A percentile compares a stretch with the other conserved stretches of the same genome.
These are phyloP conservation scores for Paraconiothyrium brasiliense DNA, from an alignment of 2,329 filamentous ascomycete species.

Conservation along the genomic window DNA sequence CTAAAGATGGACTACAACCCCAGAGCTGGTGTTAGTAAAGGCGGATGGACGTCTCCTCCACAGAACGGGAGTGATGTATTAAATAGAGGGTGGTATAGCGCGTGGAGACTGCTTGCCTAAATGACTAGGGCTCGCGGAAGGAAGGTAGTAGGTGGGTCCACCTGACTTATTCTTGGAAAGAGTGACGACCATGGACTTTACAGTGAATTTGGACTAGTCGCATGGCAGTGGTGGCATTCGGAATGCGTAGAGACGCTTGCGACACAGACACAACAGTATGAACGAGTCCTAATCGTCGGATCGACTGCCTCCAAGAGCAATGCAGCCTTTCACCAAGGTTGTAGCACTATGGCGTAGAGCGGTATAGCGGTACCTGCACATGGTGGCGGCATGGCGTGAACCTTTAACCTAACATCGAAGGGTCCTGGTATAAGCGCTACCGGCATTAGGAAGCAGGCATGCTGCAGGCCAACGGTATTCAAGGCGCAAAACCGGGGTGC, in stretches of 20 bases:
- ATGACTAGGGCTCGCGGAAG: slow-evolving; percentile 8
- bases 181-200: slow-evolving; percentile 11
- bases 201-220: not conserved
- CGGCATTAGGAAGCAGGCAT: slow-evolving; percentile 11
- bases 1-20: slow-evolving; percentile 9
- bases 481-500: not conserved
- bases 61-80: slow-evolving; percentile 16
- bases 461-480: not conserved
- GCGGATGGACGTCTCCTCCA: slow-evolving; percentile 18
- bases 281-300: not conserved
- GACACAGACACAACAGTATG: not conserved
- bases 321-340: slow-evolving; percentile 9
- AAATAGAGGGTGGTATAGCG: slow-evolving; percentile 20
- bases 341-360: slow-evolving; percentile 3
- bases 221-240: not conserved
- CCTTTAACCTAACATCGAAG: not conserved
- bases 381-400: slow-evolving; percentile 11
- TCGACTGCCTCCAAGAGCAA: slow-evolving; percentile 17
- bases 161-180: slow-evolving; percentile 22
- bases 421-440: slow-evolving; percentile 9
- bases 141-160: slow-evolving; percentile 13
- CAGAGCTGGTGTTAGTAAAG: slow-evolving; percentile 3
- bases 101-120: slow-evolving; percentile 13
- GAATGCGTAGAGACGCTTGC: not conserved
- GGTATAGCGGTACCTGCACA: slow-evolving; percentile 5